These are phyloP conservation scores for Golubevia pallescens DNA, from an alignment of 1,284 basidiomycete genomes.

Conservation along the genomic window DNA sequence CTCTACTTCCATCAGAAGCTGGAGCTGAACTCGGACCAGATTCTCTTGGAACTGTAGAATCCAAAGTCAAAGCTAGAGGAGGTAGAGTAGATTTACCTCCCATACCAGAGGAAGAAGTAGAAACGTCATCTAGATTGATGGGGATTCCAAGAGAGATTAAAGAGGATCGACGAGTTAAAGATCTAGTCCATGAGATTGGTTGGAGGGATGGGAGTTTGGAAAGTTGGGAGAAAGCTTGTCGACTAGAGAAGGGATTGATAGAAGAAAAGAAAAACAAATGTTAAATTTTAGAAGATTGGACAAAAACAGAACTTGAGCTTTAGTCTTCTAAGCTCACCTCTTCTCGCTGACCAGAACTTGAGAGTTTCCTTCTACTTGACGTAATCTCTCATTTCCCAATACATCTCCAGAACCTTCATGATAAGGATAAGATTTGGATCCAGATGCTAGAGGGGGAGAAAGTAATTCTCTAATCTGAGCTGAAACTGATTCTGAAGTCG, in stretches of 20 bases:
- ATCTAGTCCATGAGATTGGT: slow-evolving; percentile 54
- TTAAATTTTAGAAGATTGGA: too few relatives aligned
- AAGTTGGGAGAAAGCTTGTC: slow-evolving; percentile 21
- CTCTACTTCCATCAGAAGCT: background rate
- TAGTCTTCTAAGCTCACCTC: too few relatives aligned
- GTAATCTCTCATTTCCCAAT: slow-evolving; percentile 17
- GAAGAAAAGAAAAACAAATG: too few relatives aligned
- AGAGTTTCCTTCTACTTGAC: slow-evolving; percentile 38
- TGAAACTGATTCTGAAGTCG: slow-evolving; percentile 15
- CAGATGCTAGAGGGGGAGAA: slow-evolving; percentile 9
- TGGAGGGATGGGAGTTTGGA: slow-evolving; percentile 22
- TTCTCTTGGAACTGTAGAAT: slow-evolving; percentile 6
- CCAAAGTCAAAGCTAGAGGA: slow-evolving; percentile 42
- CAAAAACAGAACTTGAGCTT: too few relatives aligned
- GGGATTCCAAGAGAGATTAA: slow-evolving; percentile 58
- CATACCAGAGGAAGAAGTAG: slow-evolving; percentile 19
- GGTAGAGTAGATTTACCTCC: slow-evolving; percentile 21
- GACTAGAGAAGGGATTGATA: slow-evolving; percentile 14
- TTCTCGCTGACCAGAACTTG: slow-evolving; percentile 33
- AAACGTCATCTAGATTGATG: slow-evolving; percentile 57
- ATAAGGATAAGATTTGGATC: background rate
- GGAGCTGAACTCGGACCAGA: slow-evolving; percentile 11
- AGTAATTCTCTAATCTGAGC: background rate
- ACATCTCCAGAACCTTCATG: background rate
- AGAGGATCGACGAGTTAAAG: slow-evolving; percentile 43